These are phyloP conservation scores for Euphrasia arctica DNA, from an alignment of 305 asterid species.

Conservation along the genomic window DNA sequence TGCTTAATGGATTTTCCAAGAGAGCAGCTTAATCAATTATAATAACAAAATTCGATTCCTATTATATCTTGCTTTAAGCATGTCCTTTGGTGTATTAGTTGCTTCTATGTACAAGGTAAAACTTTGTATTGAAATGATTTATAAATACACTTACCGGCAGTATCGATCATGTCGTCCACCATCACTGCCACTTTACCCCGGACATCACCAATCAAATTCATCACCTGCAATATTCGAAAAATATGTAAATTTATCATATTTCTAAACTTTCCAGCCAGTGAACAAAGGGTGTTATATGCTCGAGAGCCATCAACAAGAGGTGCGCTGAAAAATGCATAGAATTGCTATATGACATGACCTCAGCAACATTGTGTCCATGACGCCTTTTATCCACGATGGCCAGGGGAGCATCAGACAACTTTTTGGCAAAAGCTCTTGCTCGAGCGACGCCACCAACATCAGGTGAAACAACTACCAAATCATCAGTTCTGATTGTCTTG, in stretches of 20 bases:
- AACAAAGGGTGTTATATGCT: no score
- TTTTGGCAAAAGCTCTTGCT: conserved; percentile 93
- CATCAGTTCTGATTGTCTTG: conserved; percentile 69
- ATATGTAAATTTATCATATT: no score
- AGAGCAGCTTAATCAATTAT: neutral
- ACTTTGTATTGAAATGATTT: no score
- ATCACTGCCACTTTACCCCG: neutral
- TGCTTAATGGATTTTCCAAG: no score
- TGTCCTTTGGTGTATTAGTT: neutral
- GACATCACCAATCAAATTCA: conserved; percentile 5
- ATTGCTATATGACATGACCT: conserved; percentile 43
- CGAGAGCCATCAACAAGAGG: no score
- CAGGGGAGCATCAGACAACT: conserved; percentile 90
- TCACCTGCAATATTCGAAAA: neutral
- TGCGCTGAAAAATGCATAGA: no score
- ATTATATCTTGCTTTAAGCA: neutral
- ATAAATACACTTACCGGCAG: neutral
- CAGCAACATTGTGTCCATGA: conserved; percentile 80
- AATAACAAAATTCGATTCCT: neutral
- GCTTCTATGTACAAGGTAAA: neutral
- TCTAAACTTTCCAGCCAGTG: no score
- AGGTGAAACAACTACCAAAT: conserved; percentile 92
- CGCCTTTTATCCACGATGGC: conserved; percentile 98
- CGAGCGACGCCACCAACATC: conserved; percentile 98
- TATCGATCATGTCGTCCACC: conserved; percentile 11